Evolutionary conservation across 2,329 filamentous ascomycete genomes (phyloP).

Genomic region (Drechmeria coniospora): DNA sequence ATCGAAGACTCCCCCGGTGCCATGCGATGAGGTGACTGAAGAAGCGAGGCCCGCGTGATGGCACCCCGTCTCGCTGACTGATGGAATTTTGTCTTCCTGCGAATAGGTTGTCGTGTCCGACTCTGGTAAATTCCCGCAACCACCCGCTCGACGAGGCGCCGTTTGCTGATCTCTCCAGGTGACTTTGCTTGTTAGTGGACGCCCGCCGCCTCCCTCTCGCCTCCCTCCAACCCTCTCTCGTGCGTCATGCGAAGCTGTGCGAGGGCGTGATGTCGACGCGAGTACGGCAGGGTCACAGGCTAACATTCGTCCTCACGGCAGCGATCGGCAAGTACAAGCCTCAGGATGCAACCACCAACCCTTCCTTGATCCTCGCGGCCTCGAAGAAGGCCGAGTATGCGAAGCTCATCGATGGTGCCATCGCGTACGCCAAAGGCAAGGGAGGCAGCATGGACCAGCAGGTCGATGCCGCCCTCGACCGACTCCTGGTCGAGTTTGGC

Average conservation of each 20-base stretch:
- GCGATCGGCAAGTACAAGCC: conserved; percentile 99
- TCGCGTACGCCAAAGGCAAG: conserved; percentile 71
- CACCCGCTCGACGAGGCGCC: conserved; percentile 1
- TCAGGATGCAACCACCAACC: conserved; percentile 99
- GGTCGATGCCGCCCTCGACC: conserved; percentile 82
- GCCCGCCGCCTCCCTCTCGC: conserved; percentile 6
- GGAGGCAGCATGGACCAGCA: conserved; percentile 57
- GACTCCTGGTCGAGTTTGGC: conserved; percentile 93
- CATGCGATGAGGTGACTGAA: too few species aligned
- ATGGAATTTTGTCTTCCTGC: conserved; percentile 4
- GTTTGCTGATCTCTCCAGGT: conserved; percentile 31
- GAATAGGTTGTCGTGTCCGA: conserved; percentile 83
- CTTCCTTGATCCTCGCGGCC: conserved; percentile 91
- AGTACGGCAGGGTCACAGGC: conserved; percentile 4
- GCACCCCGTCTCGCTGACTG: conserved; percentile 2
- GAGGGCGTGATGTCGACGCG: background rate
- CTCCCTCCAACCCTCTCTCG: background rate
- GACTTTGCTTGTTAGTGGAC: conserved; percentile 69
- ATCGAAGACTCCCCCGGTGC: too few species aligned
- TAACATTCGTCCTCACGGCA: conserved; percentile 24
- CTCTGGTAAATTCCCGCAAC: conserved; percentile 54
- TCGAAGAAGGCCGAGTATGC: conserved; percentile 97
- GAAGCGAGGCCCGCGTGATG: too few species aligned
- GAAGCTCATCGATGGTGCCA: conserved; percentile 72
- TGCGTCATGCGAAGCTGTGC: background rate